These are phyloP conservation scores for Aspergillus sclerotiicarbonarius DNA, from an alignment of 495 filamentous ascomycete species.

Conservation along the genomic window DNA sequence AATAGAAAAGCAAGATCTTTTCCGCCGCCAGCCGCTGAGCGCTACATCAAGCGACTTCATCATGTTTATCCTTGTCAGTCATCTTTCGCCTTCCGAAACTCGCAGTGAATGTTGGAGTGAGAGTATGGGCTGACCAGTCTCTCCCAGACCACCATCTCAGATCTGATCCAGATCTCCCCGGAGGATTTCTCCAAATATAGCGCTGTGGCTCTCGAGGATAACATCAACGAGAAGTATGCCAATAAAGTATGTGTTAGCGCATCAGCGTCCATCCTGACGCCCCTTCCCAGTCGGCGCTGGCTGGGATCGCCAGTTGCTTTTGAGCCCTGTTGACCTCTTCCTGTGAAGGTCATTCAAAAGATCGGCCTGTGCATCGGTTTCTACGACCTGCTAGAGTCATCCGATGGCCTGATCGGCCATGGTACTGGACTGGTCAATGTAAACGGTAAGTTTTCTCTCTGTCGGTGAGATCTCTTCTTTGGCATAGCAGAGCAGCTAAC, in stretches of 20 bases:
- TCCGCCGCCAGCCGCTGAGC: background rate
- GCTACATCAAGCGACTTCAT: conserved; percentile 6
- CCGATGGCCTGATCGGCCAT: conserved; percentile 90
- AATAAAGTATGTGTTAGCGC: conserved; percentile 63
- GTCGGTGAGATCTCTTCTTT: background rate
- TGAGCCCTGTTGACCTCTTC: too few species aligned
- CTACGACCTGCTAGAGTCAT: conserved; percentile 80
- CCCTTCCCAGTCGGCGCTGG: background rate
- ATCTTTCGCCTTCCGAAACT: background rate
- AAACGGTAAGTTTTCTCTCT: conserved; percentile 59
- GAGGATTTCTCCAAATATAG: conserved; percentile 80
- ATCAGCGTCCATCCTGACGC: background rate
- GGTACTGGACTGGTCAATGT: conserved; percentile 87
- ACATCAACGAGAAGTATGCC: conserved; percentile 92
- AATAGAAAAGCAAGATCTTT: background rate
- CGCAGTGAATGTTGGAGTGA: background rate
- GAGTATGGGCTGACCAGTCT: conserved; percentile 16
- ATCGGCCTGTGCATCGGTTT: conserved; percentile 90
- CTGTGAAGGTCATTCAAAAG: conserved; percentile 62
- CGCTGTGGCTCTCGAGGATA: conserved; percentile 79
- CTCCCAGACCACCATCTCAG: conserved; percentile 67
- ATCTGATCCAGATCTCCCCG: conserved; percentile 87
- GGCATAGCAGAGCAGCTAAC: background rate
- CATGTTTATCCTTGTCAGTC: conserved; percentile 57
- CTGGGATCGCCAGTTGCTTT: background rate